Evolutionary conservation across 495 filamentous ascomycete genomes (phyloP).

Genomic region (Podospora anserina): DNA sequence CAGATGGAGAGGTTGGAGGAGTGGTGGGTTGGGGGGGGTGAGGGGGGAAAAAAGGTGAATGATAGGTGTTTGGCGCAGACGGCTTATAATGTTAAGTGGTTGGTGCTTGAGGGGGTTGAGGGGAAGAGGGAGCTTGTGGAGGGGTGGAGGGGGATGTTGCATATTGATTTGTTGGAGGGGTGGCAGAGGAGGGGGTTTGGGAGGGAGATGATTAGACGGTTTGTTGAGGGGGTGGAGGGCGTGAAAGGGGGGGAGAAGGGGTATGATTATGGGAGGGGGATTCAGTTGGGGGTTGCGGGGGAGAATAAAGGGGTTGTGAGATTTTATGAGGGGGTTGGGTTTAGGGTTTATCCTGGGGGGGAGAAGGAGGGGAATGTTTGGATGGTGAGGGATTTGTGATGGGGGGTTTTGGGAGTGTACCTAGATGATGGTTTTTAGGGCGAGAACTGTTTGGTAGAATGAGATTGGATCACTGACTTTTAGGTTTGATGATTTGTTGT

Average conservation of each 20-base stretch:
- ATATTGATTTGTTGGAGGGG: slow-evolving; percentile 40
- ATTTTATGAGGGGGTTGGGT: slow-evolving; percentile 45
- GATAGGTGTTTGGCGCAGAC: slow-evolving; percentile 31
- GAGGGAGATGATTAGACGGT: slow-evolving; percentile 35
- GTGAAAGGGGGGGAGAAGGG: slow-evolving; percentile 21
- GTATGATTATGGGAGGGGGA: slow-evolving; percentile 32
- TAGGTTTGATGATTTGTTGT: no score
- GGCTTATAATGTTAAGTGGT: slow-evolving; percentile 35
- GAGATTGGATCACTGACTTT: no score
- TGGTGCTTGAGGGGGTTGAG: slow-evolving; percentile 32
- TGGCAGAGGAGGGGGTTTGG: slow-evolving; percentile 41
- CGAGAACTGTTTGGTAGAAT: no score
- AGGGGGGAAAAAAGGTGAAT: neutral
- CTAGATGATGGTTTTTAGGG: no score
- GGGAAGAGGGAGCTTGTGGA: slow-evolving; percentile 32
- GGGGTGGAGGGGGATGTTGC: slow-evolving; percentile 39
- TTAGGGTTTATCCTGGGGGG: slow-evolving; percentile 34
- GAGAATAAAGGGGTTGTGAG: slow-evolving; percentile 44
- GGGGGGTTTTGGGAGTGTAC: no score
- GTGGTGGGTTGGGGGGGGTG: slow-evolving; percentile 13
- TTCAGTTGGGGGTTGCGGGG: slow-evolving; percentile 37
- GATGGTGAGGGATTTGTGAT: slow-evolving; percentile 41
- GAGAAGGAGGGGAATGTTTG: slow-evolving; percentile 37
- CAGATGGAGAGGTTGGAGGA: slow-evolving; percentile 25
- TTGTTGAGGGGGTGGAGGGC: slow-evolving; percentile 34